These are phyloP conservation scores for Ogataea wickerhamii DNA, from an alignment of 805 yeast genomes.

Conservation along the genomic window DNA sequence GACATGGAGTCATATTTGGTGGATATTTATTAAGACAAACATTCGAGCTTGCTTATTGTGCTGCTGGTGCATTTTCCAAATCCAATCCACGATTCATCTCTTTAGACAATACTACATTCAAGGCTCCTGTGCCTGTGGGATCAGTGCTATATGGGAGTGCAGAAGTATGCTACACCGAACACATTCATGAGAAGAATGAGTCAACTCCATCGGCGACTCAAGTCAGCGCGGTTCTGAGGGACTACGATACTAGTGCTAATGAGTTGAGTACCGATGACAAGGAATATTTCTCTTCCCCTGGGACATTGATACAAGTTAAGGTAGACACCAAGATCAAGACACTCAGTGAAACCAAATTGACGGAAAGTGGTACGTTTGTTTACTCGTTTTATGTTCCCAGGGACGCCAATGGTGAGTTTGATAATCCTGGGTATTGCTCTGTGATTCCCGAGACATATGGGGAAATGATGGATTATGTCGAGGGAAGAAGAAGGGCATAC, in stretches of 20 bases:
- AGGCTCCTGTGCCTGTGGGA: conserved; percentile 95
- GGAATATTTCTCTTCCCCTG: conserved; percentile 69
- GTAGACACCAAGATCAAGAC: conserved; percentile 78
- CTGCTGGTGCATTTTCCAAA: conserved; percentile 83
- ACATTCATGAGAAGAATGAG: conserved; percentile 43
- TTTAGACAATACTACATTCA: conserved; percentile 85
- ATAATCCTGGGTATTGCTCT: conserved; percentile 59
- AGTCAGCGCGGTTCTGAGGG: conserved; percentile 32
- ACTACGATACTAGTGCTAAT: conserved; percentile 59
- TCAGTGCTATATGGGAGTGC: conserved; percentile 82
- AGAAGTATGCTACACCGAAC: conserved; percentile 82
- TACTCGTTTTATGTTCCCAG: conserved; percentile 84
- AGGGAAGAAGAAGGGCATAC: conserved; percentile 85
- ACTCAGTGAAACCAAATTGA: conserved; percentile 46
- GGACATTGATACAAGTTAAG: conserved; percentile 84
- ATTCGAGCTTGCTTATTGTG: conserved; percentile 89
- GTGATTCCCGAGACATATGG: conserved; percentile 84
- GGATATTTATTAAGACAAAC: conserved; percentile 91
- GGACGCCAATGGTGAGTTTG: conserved; percentile 38
- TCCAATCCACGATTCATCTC: conserved; percentile 87
- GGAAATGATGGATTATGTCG: conserved; percentile 89
- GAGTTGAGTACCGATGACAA: conserved; percentile 45
- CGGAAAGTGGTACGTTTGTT: conserved; percentile 82
- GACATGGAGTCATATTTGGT: conserved; percentile 94
- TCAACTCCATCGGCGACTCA: conserved; percentile 22